Percentiles rank a stretch among this genome's conserved stretches.
These are phyloP conservation scores for Geosmithia morbida DNA, from an alignment of 2,329 filamentous ascomycete genomes.

Conservation along the genomic window DNA sequence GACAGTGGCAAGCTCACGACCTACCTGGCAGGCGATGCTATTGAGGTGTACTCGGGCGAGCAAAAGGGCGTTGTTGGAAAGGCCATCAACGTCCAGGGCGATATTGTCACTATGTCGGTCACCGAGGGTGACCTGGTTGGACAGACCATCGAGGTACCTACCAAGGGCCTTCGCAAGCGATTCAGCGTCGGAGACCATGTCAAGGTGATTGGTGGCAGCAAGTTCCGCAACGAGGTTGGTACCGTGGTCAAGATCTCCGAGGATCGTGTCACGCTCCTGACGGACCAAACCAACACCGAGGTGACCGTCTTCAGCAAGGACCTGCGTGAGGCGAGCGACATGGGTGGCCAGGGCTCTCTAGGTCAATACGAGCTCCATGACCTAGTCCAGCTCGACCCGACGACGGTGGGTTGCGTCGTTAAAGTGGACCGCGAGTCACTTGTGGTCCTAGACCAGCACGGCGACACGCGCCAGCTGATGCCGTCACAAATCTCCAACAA, in stretches of 20 bases:
- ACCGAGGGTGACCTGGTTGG: slow-evolving; percentile 70
- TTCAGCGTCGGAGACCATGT: slow-evolving; percentile 94
- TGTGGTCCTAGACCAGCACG: slow-evolving; percentile 80
- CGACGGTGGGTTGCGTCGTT: slow-evolving; percentile 84
- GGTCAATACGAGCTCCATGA: slow-evolving; percentile 88
- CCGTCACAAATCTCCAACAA: slow-evolving; percentile 89
- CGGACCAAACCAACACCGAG: slow-evolving; percentile 83
- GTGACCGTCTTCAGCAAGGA: slow-evolving; percentile 98
- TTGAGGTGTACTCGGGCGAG: slow-evolving; percentile 91
- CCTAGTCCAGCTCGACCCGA: slow-evolving; percentile 81
- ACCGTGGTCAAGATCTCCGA: slow-evolving; percentile 92
- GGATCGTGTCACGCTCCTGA: slow-evolving; percentile 83
- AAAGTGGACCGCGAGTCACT: slow-evolving; percentile 92
- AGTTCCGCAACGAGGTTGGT: slow-evolving; percentile 87
- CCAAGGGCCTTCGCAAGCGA: slow-evolving; percentile 81
- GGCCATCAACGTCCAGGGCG: slow-evolving; percentile 72
- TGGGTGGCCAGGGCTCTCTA: slow-evolving; percentile 70
- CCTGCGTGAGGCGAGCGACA: slow-evolving; percentile 81
- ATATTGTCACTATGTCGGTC: slow-evolving; percentile 83
- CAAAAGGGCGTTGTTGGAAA: slow-evolving; percentile 83
- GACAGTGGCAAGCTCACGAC: slow-evolving; percentile 67
- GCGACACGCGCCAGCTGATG: slow-evolving; percentile 66
- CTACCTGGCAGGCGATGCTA: slow-evolving; percentile 87
- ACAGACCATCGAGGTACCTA: slow-evolving; percentile 81
- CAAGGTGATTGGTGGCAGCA: slow-evolving; percentile 93